These are phyloP conservation scores for Paramecium octaurelia DNA, from an alignment of 73 alveolate species.

Conservation along the genomic window DNA sequence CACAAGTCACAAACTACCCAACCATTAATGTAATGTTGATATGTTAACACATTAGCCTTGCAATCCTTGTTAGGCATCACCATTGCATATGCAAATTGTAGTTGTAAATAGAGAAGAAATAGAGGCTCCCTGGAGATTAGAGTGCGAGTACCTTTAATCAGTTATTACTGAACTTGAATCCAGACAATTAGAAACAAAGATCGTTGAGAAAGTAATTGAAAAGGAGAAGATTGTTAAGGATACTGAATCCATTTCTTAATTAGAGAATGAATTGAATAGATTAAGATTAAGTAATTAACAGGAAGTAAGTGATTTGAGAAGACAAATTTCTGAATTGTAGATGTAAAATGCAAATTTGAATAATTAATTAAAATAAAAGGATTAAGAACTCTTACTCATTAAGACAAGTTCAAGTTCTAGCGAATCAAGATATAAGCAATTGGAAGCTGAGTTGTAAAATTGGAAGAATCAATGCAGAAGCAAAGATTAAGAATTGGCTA, in stretches of 20 bases:
- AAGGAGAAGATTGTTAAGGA: slow-evolving; percentile 8
- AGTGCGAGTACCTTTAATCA: slow-evolving; percentile 38
- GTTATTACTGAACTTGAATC: slow-evolving; percentile 33
- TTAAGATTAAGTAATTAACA: not conserved
- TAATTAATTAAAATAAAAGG: not conserved
- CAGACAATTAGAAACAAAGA: not conserved
- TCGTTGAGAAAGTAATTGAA: slow-evolving; percentile 24
- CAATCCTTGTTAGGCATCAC: slow-evolving; percentile 35
- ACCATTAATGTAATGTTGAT: not conserved
- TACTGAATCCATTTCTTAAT: not conserved
- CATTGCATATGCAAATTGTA: not conserved
- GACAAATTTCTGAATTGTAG: not conserved
- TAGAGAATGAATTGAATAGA: slow-evolving; percentile 3
- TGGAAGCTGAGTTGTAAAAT: not conserved
- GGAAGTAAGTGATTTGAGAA: not conserved
- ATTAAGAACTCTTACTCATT: not conserved
- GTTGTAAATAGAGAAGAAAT: slow-evolving; percentile 35
- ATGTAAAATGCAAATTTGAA: not conserved
- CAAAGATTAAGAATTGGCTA: not conserved
- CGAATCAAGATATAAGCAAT: not conserved
- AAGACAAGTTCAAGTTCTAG: slow-evolving; percentile 23
- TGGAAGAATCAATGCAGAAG: not conserved
- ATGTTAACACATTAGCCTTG: not conserved
- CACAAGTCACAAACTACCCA: not conserved
- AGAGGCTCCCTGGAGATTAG: slow-evolving; percentile 50